phyloP scores from a whole-genome alignment of 2,329 filamentous ascomycete species.

The Zasmidium citrigriseum region DNA sequence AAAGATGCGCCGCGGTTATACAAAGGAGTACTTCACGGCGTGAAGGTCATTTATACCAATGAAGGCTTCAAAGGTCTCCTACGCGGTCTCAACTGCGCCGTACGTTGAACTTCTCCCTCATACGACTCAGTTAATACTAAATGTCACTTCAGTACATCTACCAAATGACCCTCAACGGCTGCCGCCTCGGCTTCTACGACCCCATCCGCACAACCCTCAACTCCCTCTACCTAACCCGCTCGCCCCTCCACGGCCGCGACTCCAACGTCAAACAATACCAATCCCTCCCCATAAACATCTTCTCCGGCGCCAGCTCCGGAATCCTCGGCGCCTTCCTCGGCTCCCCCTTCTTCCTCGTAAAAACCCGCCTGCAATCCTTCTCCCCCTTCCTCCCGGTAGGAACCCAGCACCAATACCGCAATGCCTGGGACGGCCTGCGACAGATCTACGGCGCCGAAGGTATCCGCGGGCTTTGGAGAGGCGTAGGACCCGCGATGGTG shows the following conservation, averaged over 20 bases:
- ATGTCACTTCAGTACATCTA: constrained; percentile 72
- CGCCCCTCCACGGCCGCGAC: constrained; percentile 62
- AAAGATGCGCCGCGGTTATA: constrained; percentile 85
- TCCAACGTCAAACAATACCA: constrained; percentile 55
- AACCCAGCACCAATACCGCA: constrained; percentile 91
- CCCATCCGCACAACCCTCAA: constrained; percentile 71
- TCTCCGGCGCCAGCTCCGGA: constrained; percentile 85
- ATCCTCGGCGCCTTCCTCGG: constrained; percentile 90
- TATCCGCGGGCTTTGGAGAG: constrained; percentile 79
- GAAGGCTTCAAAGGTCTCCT: constrained; percentile 85
- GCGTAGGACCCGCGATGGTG: constrained; percentile 91
- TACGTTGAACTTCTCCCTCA: constrained; percentile 37
- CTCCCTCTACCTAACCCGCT: constrained; percentile 56
- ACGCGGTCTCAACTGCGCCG: constrained; percentile 82
- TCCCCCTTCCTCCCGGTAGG: constrained; percentile 91
- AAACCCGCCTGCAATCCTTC: constrained; percentile 92
- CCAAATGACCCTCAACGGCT: constrained; percentile 94
- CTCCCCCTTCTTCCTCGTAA: constrained; percentile 96
- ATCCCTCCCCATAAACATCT: constrained; percentile 87
- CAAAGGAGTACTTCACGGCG: constrained; percentile 85
- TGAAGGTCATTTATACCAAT: constrained; percentile 85
- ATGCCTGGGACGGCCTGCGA: constrained; percentile 77
- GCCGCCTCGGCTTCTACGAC: constrained; percentile 95
- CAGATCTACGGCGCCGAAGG: constrained; percentile 81
- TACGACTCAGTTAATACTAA: not conserved